These are phyloP conservation scores for Fusarium haematococcum DNA, from an alignment of 2,329 filamentous ascomycete species.

Conservation along the genomic window DNA sequence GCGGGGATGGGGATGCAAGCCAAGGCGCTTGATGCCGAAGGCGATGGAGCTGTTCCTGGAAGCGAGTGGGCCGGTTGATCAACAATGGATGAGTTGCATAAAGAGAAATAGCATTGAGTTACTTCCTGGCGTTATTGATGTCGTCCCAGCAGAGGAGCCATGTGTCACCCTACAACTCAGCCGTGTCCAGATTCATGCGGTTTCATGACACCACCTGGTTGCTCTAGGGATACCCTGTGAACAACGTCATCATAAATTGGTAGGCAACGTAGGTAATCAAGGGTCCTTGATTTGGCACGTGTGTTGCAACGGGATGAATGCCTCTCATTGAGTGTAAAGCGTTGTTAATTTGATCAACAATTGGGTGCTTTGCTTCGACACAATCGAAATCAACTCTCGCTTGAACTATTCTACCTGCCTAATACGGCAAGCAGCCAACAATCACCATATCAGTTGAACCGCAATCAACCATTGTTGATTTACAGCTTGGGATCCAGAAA, in stretches of 20 bases:
- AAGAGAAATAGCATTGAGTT: constrained; percentile 4
- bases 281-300: background rate
- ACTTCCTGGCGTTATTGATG: constrained; percentile 10
- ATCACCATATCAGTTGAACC: background rate
- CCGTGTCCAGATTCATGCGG: background rate
- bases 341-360: background rate
- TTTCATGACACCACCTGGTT: background rate
- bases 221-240: background rate
- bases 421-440: background rate
- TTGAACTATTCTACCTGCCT: background rate
- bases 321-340: background rate
- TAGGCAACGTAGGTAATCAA: background rate
- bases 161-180: background rate
- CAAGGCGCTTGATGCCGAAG: constrained; percentile 34
- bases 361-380: background rate
- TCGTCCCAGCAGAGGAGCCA: background rate
- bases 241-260: background rate
- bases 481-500: background rate
- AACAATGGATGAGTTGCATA: constrained; percentile 4
- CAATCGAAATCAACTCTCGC: background rate
- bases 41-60: constrained; percentile 13
- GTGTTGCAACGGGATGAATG: background rate
- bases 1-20: constrained; percentile 42
- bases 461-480: background rate
- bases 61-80: constrained; percentile 13